Evolutionary conservation across 306 rosid genomes (phyloP).

Genomic region (Casuarina cunninghamiana): DNA sequence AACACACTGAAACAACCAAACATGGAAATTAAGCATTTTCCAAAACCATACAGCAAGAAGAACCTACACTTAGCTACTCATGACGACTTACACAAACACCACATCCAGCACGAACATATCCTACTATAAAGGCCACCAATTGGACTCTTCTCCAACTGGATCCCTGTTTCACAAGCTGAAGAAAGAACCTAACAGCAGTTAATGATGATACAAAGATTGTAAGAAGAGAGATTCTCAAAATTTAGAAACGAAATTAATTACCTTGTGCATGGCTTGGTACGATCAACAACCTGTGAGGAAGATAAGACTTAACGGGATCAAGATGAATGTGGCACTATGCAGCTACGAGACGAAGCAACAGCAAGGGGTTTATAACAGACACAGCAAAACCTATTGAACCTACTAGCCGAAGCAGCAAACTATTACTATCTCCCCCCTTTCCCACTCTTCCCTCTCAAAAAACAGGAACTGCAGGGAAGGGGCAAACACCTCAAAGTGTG

Average conservation of each 20-base stretch:
- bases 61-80: constrained; percentile 11
- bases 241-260: constrained; percentile 15
- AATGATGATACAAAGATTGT: background rate
- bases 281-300: constrained; percentile 45
- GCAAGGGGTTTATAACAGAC: constrained; percentile 18
- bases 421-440: constrained; percentile 34
- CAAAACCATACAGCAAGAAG: background rate
- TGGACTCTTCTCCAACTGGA: constrained; percentile 23
- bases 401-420: constrained; percentile 31
- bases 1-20: background rate
- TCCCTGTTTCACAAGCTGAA: constrained; percentile 41
- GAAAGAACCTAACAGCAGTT: background rate
- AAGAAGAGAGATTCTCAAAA: background rate
- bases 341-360: constrained; percentile 5
- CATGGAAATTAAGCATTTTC: background rate
- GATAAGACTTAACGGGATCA: constrained; percentile 19
- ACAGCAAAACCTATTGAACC: constrained; percentile 27
- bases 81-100: background rate
- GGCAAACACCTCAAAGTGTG: constrained; percentile 32
- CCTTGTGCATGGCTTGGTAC: constrained; percentile 49
- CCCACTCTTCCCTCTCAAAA: constrained; percentile 68
- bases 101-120: background rate
- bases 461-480: constrained; percentile 60
- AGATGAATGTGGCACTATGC: constrained; percentile 25
- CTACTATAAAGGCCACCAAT: background rate